phyloP scores from a whole-genome alignment of 495 filamentous ascomycete genomes.

The Penicillium riverlandense region DNA sequence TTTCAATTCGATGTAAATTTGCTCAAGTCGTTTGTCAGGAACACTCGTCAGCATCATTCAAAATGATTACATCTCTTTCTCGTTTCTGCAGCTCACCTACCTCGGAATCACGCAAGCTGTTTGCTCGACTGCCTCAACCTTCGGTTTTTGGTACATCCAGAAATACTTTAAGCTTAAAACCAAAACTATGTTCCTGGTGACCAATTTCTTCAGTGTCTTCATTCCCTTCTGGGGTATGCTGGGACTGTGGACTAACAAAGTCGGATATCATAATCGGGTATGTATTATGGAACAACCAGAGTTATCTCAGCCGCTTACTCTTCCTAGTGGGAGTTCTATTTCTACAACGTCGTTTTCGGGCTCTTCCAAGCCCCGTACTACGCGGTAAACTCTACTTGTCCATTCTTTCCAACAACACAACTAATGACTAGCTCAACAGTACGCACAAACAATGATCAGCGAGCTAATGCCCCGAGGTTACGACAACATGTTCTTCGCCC shows the following conservation, averaged over 20 bases:
- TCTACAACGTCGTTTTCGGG: conserved; percentile 44
- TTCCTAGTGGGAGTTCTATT: conserved; percentile 41
- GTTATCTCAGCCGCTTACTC: not conserved
- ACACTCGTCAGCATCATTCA: conserved; percentile 42
- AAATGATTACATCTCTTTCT: conserved; percentile 39
- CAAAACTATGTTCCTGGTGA: conserved; percentile 43
- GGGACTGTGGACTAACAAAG: conserved; percentile 37
- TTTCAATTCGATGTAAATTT: not conserved
- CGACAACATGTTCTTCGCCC: conserved; percentile 47
- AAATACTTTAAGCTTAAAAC: conserved; percentile 40
- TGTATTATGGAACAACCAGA: conserved; percentile 1
- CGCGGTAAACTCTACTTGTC: conserved; percentile 20
- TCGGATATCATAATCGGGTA: conserved; percentile 42
- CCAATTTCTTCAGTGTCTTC: conserved; percentile 41
- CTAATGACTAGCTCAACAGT: conserved; percentile 11
- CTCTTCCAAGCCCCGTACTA: conserved; percentile 47
- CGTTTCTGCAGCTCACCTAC: conserved; percentile 43
- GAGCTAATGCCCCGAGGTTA: conserved; percentile 44
- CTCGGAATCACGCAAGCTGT: conserved; percentile 39
- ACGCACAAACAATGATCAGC: conserved; percentile 48
- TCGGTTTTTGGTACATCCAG: conserved; percentile 47
- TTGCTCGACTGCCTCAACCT: conserved; percentile 37
- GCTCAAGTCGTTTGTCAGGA: conserved; percentile 13
- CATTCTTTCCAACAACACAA: too few relatives aligned
- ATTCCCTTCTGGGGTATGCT: conserved; percentile 48